Evolutionary conservation across 2,329 filamentous ascomycete genomes (phyloP).

Genomic region (Alternaria sp.): DNA sequence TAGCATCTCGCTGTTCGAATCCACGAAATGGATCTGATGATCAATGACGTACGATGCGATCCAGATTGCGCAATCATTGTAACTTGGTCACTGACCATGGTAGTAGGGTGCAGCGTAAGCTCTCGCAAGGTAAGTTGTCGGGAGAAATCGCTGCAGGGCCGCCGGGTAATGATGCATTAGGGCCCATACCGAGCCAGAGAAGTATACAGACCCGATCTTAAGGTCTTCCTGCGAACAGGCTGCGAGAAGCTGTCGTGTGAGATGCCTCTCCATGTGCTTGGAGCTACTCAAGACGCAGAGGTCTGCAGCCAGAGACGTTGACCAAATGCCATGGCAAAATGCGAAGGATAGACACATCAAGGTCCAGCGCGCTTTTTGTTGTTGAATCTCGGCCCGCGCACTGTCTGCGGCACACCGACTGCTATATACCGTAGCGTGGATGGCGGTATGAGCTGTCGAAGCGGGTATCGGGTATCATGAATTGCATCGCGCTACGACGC

Average conservation of each 20-base stretch:
- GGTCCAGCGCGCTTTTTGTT: slow-evolving; percentile 2
- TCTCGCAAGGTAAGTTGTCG: neutral
- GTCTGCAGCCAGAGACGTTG: neutral
- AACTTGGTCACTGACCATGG: neutral
- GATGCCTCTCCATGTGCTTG: neutral
- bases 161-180: slow-evolving; percentile 10
- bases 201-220: neutral
- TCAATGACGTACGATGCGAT: slow-evolving; percentile 13
- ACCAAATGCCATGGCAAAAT: neutral
- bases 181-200: slow-evolving; percentile 2
- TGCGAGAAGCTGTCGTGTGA: neutral
- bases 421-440: slow-evolving; percentile 4
- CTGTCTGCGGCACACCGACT: slow-evolving; percentile 11
- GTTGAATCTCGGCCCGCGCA: slow-evolving; percentile 4
- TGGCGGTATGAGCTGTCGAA: slow-evolving; percentile 20
- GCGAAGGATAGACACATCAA: neutral
- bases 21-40: slow-evolving; percentile 11
- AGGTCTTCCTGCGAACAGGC: neutral
- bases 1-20: slow-evolving; percentile 4
- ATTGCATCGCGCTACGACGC: slow-evolving; percentile 8
- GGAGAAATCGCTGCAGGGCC: slow-evolving; percentile 13
- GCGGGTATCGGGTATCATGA: slow-evolving; percentile 3
- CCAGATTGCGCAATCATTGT: slow-evolving; percentile 5
- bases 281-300: slow-evolving; percentile 1
- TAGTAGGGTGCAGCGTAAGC: slow-evolving; percentile 3